Conservation (phyloP, 1,284 basidiomycete species). For the Cutaneotrichosporon sp. region DNA sequence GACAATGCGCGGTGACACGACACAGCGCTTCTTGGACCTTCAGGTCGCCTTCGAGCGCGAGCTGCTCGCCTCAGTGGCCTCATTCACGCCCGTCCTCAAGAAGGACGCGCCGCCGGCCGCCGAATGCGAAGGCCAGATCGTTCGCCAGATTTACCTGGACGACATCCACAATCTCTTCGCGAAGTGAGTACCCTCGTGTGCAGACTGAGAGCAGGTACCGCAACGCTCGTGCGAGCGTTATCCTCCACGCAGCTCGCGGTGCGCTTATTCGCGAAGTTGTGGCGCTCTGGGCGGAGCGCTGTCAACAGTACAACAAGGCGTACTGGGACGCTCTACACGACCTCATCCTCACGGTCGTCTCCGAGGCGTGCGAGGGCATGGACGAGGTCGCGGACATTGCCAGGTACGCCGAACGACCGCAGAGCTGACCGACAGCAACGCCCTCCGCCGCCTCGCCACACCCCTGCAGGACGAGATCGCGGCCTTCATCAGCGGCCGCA, state of each 20-base stretch:
- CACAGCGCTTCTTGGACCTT: conserved; percentile 3
- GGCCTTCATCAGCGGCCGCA: not conserved
- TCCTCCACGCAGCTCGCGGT: not conserved
- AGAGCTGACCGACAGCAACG: not conserved
- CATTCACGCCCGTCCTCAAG: conserved; percentile 18
- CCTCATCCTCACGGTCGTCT: not conserved
- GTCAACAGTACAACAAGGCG: not conserved
- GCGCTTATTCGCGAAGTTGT: not conserved
- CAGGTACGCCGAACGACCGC: not conserved
- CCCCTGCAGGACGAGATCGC: not conserved
- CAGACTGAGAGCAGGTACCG: not conserved
- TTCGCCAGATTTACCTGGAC: not conserved
- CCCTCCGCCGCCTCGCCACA: not conserved
- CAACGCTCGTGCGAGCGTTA: not conserved
- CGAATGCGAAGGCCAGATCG: not conserved
- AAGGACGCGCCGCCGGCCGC: not conserved
- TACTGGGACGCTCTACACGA: not conserved
- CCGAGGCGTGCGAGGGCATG: not conserved
- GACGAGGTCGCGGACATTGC: not conserved
- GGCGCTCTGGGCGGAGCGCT: not conserved
- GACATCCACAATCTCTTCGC: not conserved
- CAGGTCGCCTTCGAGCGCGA: conserved; percentile 6
- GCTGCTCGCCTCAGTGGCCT: conserved; percentile 11
- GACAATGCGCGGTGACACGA: not conserved
- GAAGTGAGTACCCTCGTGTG: not conserved